Evolutionary conservation across 352 stramenopile species (phyloP).

Genomic region (Blastocystis sp.): DNA sequence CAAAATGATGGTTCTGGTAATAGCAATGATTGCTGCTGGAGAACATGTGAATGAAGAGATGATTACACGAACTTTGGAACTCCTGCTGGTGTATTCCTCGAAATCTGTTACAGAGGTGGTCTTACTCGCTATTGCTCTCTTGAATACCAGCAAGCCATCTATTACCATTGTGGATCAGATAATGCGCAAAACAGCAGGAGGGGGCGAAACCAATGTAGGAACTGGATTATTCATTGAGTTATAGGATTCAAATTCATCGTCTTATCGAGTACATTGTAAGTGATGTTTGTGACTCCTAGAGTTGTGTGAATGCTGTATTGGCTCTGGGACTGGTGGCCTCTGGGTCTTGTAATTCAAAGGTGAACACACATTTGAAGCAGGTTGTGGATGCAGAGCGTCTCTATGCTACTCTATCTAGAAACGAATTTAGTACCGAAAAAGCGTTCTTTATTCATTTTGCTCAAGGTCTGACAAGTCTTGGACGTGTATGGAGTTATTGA

Average conservation of each 20-base stretch:
- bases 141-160: neutral
- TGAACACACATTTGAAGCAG: constrained; percentile 47
- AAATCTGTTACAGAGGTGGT: constrained; percentile 48
- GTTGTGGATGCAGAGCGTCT: constrained; percentile 56
- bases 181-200: constrained; percentile 64
- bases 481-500: neutral
- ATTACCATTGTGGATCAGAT: constrained; percentile 49
- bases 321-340: constrained; percentile 26
- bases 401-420: neutral
- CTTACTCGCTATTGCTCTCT: constrained; percentile 34
- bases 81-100: constrained; percentile 20
- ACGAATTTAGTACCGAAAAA: constrained; percentile 15
- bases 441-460: constrained; percentile 49
- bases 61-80: constrained; percentile 45
- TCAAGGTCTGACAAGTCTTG: constrained; percentile 19
- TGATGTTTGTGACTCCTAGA: neutral
- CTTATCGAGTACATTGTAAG: neutral
- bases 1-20: constrained; percentile 60
- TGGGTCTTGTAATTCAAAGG: constrained; percentile 46
- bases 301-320: constrained; percentile 56
- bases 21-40: constrained; percentile 28
- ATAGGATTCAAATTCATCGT: constrained; percentile 41
- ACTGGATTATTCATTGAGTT: neutral
- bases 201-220: constrained; percentile 25
- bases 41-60: constrained; percentile 46